A percentile compares a stretch with the other conserved stretches of the same genome.
phyloP scores from a whole-genome alignment of 495 filamentous ascomycete genomes.

The Lasiosphaeris hirsuta region DNA sequence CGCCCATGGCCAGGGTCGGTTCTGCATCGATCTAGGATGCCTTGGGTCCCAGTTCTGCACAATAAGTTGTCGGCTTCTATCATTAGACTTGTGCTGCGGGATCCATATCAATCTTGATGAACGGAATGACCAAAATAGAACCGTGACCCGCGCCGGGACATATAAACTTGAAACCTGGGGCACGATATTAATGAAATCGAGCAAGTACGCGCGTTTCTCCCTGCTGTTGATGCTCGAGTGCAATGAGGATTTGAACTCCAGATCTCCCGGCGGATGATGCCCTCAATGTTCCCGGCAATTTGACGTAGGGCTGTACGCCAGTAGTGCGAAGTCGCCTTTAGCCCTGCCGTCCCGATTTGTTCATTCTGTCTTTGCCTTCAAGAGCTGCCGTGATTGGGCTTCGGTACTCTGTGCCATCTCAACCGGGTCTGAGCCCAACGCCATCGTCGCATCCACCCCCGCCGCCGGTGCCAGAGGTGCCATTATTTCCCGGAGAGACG shows the following conservation, averaged over 20 bases:
- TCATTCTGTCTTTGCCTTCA: not conserved
- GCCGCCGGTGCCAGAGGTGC: not conserved
- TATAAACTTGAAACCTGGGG: slow-evolving; percentile 17
- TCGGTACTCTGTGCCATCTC: slow-evolving; percentile 1
- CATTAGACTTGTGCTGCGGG: slow-evolving; percentile 9
- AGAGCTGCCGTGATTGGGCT: slow-evolving; percentile 10
- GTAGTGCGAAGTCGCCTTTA: slow-evolving; percentile 18
- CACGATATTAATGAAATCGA: slow-evolving; percentile 7
- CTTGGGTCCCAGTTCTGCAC: not conserved
- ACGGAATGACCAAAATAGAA: slow-evolving; percentile 14
- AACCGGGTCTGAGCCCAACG: slow-evolving; percentile 15
- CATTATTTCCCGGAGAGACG: slow-evolving; percentile 15
- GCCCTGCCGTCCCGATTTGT: slow-evolving; percentile 26
- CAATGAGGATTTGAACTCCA: not conserved
- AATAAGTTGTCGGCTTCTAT: slow-evolving; percentile 2
- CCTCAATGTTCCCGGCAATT: slow-evolving; percentile 20
- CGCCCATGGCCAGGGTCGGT: too few species aligned
- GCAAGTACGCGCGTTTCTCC: not conserved
- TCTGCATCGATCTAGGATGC: not conserved
- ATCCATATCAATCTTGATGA: slow-evolving; percentile 13
- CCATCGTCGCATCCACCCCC: slow-evolving; percentile 4
- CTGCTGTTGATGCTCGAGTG: slow-evolving; percentile 1
- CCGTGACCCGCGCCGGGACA: slow-evolving; percentile 2
- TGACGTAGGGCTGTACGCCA: slow-evolving; percentile 24
- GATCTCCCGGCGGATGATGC: slow-evolving; percentile 23